Evolutionary conservation across 108 stramenopile species (phyloP), one percentile per base, ranked within the genome.

Genomic region (Nitzschia inconspicua): DNA sequence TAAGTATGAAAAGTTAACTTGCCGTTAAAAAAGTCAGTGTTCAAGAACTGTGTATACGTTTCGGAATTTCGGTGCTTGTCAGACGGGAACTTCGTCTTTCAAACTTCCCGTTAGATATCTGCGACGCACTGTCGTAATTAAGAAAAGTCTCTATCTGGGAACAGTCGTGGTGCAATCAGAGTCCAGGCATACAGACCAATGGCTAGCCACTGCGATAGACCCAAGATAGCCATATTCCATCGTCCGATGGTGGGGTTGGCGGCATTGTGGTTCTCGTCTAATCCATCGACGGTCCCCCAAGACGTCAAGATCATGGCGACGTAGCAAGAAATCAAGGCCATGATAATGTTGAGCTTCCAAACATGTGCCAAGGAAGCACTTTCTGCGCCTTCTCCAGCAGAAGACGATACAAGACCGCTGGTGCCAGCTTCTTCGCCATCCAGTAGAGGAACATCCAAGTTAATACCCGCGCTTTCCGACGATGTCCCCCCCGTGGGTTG

Each of bases 121-220:
- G n/a, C n/a, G n/a, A n/a, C n/a, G n/a, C n/a, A n/a, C n/a, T n/a
- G n/a, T n/a, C n/a, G n/a, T n/a, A n/a, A n/a, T 66, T 60, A 96
- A 8, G 93, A 94, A 61, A 97, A 97, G 41, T 97, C 96, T 13
- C 95, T 69, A 63, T 97, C 89, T 13, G 93, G 91, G 60, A 96
- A 93, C 4, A 95, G 39, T 14, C 63, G 63, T 0, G 95, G 95
- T 7, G 96, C 96, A 13, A 95, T 35, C 23, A 97, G 66, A 4
- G 95, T 95, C 96, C 96, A 97, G 23, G 66, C 53, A 57, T 97
- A 97, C 49, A 96, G 54, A 11, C 60, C 26, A 56, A 94, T 75
- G 2, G 89, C 84, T 2, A 86, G 27, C 95, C 95, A 97, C 64
- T 97, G 95, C 24, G 84, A 86, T 14, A 91, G 56, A 29, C 88